Base-by-base conservation (phyloP, 129 eudicot genomes). In the Tagetes erecta region DNA sequence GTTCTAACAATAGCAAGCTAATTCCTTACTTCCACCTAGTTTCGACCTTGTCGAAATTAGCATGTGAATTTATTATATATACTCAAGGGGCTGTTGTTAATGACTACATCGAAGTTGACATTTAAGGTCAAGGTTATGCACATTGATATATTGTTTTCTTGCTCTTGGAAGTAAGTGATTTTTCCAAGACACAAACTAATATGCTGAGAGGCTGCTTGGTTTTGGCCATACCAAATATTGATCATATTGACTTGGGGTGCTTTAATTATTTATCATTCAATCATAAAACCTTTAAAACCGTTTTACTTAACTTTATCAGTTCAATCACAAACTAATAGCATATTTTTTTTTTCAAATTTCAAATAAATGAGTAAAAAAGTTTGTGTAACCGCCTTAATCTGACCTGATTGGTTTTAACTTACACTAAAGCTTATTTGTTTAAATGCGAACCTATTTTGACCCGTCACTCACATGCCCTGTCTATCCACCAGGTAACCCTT, bases 11-110 rank as follows among this genome's bases (percentile, higher is more conserved):
- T 31, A 63, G 9, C 5, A 37, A 63, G 46, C 68, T 36, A 63
- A 36, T 63, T 27, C 68, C 27, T 11, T 5, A n/a, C 3, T 37
- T n/a, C 31, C 14, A 5, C 38, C 39, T 1, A 47, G 59, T 67
- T 67, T 52, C 49, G 73, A 49, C 59, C 11, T 68, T 9, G 10
- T 30, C 44, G 57, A 20, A 46, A 10, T 45, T 33, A 35, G 0
- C 33, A 45, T 68, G 31, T 68, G 57, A 68, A 10, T 10, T 68
- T 68, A 12, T 67, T 68, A 12, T 67, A 67, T 67, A 9, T 30
- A 44, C 20, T 36, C 5, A 44, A 27, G 44, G 20, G 11, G 44
- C 3, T 4, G 27, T 8, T 34, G 42, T 53, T 67, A 38, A 7
- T 67, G 10, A 67, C 42, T 10, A 31, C 13, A 20, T 67, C 27